These are phyloP conservation scores for Dipteronia dyeriana DNA, from an alignment of 345 rosid species.

Conservation along the genomic window DNA sequence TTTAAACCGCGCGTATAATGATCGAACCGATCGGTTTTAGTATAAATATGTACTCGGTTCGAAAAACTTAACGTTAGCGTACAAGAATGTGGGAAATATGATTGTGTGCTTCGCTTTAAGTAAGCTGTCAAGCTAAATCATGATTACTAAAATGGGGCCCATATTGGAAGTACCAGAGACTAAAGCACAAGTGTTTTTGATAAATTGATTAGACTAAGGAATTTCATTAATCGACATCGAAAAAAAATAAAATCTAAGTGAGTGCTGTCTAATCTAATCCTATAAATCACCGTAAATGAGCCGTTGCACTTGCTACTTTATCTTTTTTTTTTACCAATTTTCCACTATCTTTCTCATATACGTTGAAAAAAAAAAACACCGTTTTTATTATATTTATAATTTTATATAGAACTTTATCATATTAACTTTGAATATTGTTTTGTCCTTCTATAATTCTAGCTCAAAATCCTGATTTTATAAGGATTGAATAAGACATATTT, in stretches of 20 bases:
- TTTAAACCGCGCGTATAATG: rapidly evolving
- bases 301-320: slow-evolving; percentile 5
- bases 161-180: slow-evolving; percentile 21
- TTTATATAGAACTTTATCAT: too few species aligned
- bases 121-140: slow-evolving; percentile 39
- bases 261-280: slow-evolving; percentile 8
- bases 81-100: slow-evolving; percentile 46
- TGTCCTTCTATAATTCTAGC: too few species aligned
- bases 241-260: neutral
- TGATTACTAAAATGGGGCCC: slow-evolving; percentile 40
- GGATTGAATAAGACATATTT: too few species aligned
- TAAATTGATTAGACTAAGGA: slow-evolving; percentile 18
- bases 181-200: slow-evolving; percentile 8
- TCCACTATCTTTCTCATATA: neutral
- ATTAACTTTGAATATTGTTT: too few species aligned
- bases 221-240: neutral
- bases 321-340: too few species aligned
- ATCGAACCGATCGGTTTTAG: too few species aligned
- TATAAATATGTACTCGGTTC: too few species aligned
- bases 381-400: too few species aligned
- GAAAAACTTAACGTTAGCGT: slow-evolving; percentile 24
- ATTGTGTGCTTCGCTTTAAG: slow-evolving; percentile 45
- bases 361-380: neutral
- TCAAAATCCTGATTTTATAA: too few species aligned
- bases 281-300: slow-evolving; percentile 7